phyloP scores from a whole-genome alignment of 163 green algal species.

The Scenedesmus sp. region DNA sequence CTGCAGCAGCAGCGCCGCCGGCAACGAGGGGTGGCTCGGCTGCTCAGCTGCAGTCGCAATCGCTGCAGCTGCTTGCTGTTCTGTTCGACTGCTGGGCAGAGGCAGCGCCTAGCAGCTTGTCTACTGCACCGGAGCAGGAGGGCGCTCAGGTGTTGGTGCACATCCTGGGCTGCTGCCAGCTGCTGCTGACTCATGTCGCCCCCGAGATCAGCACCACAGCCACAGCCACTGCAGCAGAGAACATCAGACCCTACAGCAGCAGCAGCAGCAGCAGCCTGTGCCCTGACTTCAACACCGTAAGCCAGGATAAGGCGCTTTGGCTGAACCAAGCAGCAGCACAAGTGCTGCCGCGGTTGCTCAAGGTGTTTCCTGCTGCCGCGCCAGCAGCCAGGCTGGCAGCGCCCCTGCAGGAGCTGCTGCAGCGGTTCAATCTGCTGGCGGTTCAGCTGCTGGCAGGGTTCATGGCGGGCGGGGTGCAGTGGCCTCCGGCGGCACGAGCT shows the following conservation, averaged over 20 bases:
- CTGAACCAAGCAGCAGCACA: conserved; percentile 23
- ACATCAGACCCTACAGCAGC: background rate
- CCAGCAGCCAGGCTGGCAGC: background rate
- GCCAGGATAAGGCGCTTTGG: conserved; percentile 14
- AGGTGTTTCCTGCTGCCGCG: conserved; percentile 2
- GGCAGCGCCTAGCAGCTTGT: conserved; percentile 62
- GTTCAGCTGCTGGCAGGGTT: conserved; percentile 44
- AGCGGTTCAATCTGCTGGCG: conserved; percentile 42
- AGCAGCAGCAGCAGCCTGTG: conserved; percentile 1
- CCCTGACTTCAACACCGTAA: background rate
- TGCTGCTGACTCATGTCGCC: conserved; percentile 63
- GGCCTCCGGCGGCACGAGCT: background rate
- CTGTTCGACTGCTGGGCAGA: conserved; percentile 65
- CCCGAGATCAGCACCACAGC: conserved; percentile 65
- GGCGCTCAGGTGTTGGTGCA: conserved; percentile 60
- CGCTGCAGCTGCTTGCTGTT: conserved; percentile 58
- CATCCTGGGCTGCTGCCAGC: conserved; percentile 77
- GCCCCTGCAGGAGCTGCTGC: conserved; percentile 19
- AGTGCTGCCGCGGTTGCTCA: conserved; percentile 35
- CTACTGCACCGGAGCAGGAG: conserved; percentile 52
- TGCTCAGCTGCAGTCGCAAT: conserved; percentile 14
- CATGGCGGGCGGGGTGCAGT: conserved; percentile 2
- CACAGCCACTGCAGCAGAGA: conserved; percentile 45
- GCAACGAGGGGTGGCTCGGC: background rate
- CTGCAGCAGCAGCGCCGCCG: conserved; percentile 5